Evolutionary conservation across 2,329 filamentous ascomycete species (phyloP).

Genomic region (Verticillium dahliae): DNA sequence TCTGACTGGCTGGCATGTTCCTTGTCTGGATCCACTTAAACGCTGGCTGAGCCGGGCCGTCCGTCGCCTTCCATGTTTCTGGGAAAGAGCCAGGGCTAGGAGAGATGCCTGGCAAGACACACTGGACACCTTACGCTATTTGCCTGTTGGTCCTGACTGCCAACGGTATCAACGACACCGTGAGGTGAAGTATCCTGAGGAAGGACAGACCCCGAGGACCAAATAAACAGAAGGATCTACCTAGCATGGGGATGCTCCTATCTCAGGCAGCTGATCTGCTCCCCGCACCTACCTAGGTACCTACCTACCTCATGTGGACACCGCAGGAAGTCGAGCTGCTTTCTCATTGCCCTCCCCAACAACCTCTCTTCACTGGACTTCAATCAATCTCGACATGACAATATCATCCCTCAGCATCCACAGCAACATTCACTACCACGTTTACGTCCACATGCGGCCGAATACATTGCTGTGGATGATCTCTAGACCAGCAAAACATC

Average conservation of each 20-base stretch:
- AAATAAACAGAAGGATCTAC: neutral
- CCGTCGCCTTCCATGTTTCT: neutral
- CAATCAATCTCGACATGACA: neutral
- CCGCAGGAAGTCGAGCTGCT: neutral
- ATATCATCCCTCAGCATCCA: neutral
- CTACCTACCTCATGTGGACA: neutral
- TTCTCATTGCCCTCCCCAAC: neutral
- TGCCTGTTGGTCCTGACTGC: neutral
- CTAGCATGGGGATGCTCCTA: neutral
- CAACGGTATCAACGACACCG: neutral
- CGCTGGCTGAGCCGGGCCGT: neutral
- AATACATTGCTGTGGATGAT: neutral
- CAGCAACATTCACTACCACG: neutral
- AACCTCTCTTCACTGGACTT: neutral
- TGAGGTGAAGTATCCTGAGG: neutral
- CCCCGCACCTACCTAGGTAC: neutral
- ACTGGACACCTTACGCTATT: neutral
- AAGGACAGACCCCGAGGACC: neutral
- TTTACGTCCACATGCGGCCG: neutral
- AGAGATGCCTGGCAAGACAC: neutral
- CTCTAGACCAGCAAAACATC: neutral
- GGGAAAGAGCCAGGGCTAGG: neutral
- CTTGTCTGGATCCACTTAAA: neutral
- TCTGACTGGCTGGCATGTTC: neutral
- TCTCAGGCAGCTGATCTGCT: neutral